These are phyloP conservation scores for Taphrina flavorubra DNA, from an alignment of 1,139 yeast genomes.

Conservation along the genomic window DNA sequence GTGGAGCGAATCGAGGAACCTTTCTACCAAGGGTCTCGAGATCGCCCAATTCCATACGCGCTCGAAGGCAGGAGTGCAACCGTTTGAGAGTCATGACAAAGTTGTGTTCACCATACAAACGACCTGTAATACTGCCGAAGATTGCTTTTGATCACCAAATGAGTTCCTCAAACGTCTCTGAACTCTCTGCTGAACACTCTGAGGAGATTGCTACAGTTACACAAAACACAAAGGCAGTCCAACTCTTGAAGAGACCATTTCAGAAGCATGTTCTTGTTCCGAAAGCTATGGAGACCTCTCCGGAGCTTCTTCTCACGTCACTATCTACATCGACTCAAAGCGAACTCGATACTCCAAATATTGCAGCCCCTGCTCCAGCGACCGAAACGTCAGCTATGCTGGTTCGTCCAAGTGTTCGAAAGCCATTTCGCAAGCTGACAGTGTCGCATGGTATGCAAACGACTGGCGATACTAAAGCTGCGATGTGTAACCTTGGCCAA, in stretches of 20 bases:
- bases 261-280: constrained; percentile 12
- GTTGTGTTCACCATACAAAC: constrained; percentile 14
- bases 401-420: not conserved
- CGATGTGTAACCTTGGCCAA: no score
- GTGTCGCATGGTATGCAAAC: not conserved
- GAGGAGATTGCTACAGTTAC: not conserved
- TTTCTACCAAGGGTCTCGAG: not conserved
- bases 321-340: no score
- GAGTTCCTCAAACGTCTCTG: not conserved
- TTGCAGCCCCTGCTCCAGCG: not conserved
- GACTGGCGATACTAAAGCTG: no score
- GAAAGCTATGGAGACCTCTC: no score
- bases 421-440: constrained; percentile 1
- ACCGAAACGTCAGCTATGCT: not conserved
- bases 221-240: not conserved
- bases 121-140: not conserved
- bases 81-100: not conserved
- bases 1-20: not conserved
- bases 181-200: not conserved
- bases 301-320: no score
- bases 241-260: constrained; percentile 12
- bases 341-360: no score
- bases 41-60: not conserved
- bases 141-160: not conserved
- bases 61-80: not conserved